Base-by-base conservation (phyloP, 495 filamentous ascomycete genomes). In the Lentithecium fluviatile region DNA sequence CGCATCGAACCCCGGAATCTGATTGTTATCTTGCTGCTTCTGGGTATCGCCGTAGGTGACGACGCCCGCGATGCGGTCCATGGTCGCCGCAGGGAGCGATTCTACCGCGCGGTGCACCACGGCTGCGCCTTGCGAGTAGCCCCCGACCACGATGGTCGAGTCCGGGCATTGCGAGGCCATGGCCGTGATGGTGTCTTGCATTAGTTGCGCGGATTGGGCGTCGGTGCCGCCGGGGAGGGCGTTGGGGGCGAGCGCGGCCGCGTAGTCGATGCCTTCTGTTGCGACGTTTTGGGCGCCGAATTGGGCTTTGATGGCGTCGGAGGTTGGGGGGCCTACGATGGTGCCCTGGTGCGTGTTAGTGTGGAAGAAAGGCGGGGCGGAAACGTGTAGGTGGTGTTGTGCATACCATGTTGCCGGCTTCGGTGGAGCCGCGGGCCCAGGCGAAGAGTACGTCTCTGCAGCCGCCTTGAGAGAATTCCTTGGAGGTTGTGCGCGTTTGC, bases 11-110 rank as follows among this genome's bases (percentile, higher is more conserved):
- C 76, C 75, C 23, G 75, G 72, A 48, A 83, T 76, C 17, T 71
- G 67, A 0, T 78, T 76, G 23, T 68, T 62, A 54, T 83, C 75
- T 66, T 82, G 80, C 36, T 73, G 64, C 68, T 83, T 83, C 60
- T 81, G 77, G 40, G 82, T 84, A 63, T 83, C 80, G 3, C 83
- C 82, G 45, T 78, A 84, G 0, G 80, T 74, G n/a, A 82, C 77
- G 11, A 80, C 80, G 25, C 78, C 80, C 45, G 76, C 78, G 61
- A 84, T 78, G 66, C 77, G 74, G 48, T 76, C 68, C 57, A 75
- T 71, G 37, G 82, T 74, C 26, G 68, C 59, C 1, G 73, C 67
- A 12, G 70, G 67, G 5, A 79, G 73, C 12, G 69, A 54, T 45
- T 77, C 70, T 52, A 83, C 73, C 1, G 81, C 75, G 46, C 71